Evolutionary conservation across 2,329 filamentous ascomycete genomes (phyloP), one percentile per base, ranked within the genome.

Genomic region (Cytospora chrysosperma): DNA sequence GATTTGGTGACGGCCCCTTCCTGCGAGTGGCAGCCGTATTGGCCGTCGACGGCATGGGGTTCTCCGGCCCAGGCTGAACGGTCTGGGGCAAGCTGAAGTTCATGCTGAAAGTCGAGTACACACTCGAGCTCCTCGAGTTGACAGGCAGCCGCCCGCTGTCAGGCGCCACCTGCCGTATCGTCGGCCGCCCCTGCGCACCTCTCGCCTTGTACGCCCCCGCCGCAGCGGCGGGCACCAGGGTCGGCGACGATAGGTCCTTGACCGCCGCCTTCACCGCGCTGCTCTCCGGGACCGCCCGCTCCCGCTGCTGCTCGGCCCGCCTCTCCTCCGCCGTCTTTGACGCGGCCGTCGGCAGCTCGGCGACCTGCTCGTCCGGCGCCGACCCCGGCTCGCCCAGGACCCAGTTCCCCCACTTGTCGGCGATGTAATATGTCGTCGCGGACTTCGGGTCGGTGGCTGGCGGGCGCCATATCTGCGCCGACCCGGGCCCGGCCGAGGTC

Each of bases 331-430:
- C 17, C 37, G 62, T 56, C 64, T 64, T 68, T 27, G 62, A 63
- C 30, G 59, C 37, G 15, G 60, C 65, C 54, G 54, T 68, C 15
- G 70, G 66, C 43, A 72, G 68, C 66, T 73, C 72, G 24, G 69
- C 71, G 66, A 40, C 68, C 67, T 21, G 69, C 68, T 59, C 63
- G 5, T 12, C 67, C 40, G 72, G 72, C 51, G 72, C 72, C 6
- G 74, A 67, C 64, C 78, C 37, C 37, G 37, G 9, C 4, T 34
- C 79, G 40, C 77, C 76, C 9, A 84, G 74, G 19, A 82, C 76
- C 83, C 83, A 85, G 69, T 85, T 85, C 1, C 82, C 81, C 67
- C 76, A 76, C 69, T 77, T 79, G 69, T 85, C 82, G 37, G 82
- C 78, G 54, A 84, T 76, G 67, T 83, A 85, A 52, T 78, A 77